A percentile compares a stretch with the other conserved stretches of the same genome.
These are phyloP conservation scores for Aureobasidium lini DNA, from an alignment of 2,329 filamentous ascomycete species.

Conservation along the genomic window DNA sequence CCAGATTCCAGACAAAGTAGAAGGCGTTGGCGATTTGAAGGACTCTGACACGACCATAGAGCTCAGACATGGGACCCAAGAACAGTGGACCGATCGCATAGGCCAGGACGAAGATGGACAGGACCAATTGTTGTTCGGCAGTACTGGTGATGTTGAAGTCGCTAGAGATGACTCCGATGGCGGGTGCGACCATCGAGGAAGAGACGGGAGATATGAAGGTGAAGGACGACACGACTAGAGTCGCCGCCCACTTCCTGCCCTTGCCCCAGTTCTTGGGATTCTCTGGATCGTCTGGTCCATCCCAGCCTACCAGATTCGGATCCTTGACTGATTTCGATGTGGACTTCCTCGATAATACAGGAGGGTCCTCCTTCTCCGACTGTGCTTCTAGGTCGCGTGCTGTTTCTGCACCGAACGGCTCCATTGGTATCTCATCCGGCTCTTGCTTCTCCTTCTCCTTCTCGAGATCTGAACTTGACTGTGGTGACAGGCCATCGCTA, in stretches of 20 bases:
- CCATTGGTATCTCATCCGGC: slow-evolving; percentile 13
- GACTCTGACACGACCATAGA: slow-evolving; percentile 30
- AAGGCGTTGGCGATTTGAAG: slow-evolving; percentile 31
- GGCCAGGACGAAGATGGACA: slow-evolving; percentile 33
- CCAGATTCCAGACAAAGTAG: slow-evolving; percentile 32
- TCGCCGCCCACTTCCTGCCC: slow-evolving; percentile 38
- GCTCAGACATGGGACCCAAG: slow-evolving; percentile 30
- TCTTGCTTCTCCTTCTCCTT: slow-evolving; percentile 17
- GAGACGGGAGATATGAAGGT: slow-evolving; percentile 34
- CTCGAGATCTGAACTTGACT: slow-evolving; percentile 10
- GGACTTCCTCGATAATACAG: slow-evolving; percentile 16
- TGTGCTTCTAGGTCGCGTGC: slow-evolving; percentile 4
- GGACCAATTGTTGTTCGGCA: slow-evolving; percentile 22
- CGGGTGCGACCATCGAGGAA: slow-evolving; percentile 34
- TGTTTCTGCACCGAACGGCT: slow-evolving; percentile 8
- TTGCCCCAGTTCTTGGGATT: slow-evolving; percentile 43
- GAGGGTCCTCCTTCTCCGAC: neutral
- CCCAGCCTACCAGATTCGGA: slow-evolving; percentile 37
- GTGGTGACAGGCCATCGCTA: neutral
- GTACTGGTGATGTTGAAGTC: slow-evolving; percentile 24
- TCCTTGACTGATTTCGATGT: slow-evolving; percentile 23
- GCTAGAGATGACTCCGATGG: slow-evolving; percentile 22
- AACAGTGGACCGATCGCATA: slow-evolving; percentile 32
- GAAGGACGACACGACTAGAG: slow-evolving; percentile 35
- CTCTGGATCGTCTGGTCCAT: slow-evolving; percentile 36